These are phyloP conservation scores for Clonostachys solani DNA, from an alignment of 2,329 filamentous ascomycete genomes.

Conservation along the genomic window DNA sequence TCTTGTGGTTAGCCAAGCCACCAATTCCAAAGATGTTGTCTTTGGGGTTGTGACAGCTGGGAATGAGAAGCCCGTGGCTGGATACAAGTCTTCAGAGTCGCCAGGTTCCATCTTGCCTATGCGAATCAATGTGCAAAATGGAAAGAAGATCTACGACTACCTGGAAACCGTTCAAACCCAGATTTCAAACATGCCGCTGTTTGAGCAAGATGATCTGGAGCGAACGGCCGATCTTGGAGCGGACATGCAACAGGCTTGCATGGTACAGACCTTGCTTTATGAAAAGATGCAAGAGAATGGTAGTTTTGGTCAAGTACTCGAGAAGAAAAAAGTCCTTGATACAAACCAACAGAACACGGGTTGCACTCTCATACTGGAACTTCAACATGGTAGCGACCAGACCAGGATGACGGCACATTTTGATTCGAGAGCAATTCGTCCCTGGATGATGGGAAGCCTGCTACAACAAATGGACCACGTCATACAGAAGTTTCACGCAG, in stretches of 20 bases:
- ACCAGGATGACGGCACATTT: too few species aligned
- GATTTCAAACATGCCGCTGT: constrained; percentile 2
- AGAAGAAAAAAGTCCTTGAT: too few species aligned
- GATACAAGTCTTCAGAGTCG: constrained; percentile 11
- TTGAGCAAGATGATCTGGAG: constrained; percentile 6
- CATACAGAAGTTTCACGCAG: too few species aligned
- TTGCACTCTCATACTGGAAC: too few species aligned
- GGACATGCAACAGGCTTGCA: background rate
- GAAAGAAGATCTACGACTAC: constrained; percentile 2
- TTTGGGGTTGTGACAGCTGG: constrained; percentile 16
- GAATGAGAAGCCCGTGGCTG: constrained; percentile 11
- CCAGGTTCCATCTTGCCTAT: constrained; percentile 13
- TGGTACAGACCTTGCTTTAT: constrained; percentile 19
- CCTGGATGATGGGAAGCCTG: too few species aligned
- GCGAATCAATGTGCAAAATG: constrained; percentile 2
- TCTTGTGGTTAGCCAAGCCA: constrained; percentile 25
- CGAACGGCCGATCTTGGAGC: background rate
- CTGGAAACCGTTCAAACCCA: constrained; percentile 7
- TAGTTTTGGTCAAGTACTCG: too few species aligned
- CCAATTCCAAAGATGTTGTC: constrained; percentile 20
- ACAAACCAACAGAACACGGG: background rate
- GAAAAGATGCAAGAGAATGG: constrained; percentile 9
- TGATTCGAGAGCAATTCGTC: too few species aligned
- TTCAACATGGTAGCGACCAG: too few species aligned
- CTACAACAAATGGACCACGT: too few species aligned